A percentile compares a stretch with the other conserved stretches of the same genome.
Evolutionary conservation across 192 early-diverging fungal genomes (phyloP).

Genomic region (Coemansia sp.): DNA sequence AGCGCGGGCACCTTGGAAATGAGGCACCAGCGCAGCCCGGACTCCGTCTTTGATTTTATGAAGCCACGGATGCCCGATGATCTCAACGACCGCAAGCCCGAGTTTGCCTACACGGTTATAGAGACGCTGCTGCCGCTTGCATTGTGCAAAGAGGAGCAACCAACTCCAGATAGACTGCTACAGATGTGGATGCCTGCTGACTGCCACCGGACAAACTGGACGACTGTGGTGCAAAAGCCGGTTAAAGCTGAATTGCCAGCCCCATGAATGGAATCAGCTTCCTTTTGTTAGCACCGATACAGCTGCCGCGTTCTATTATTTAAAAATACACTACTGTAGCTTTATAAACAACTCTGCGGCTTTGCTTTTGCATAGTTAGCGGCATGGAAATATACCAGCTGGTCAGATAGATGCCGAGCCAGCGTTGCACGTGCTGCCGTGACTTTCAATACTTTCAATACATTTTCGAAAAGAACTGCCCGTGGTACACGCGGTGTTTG

Average conservation of each 20-base stretch:
- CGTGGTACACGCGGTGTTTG: background rate
- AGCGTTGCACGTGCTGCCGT: background rate
- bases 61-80: slow-evolving; percentile 63
- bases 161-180: slow-evolving; percentile 65
- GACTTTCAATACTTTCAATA: background rate
- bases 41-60: slow-evolving; percentile 94
- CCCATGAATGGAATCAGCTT: background rate
- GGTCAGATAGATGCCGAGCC: background rate
- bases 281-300: background rate
- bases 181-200: slow-evolving; percentile 69
- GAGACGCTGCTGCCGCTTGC: slow-evolving; percentile 87
- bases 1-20: slow-evolving; percentile 88
- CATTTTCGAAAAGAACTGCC: background rate
- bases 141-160: slow-evolving; percentile 59
- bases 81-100: slow-evolving; percentile 68
- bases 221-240: slow-evolving; percentile 33
- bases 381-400: background rate
- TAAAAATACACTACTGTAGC: background rate
- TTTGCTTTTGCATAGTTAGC: background rate
- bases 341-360: background rate
- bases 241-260: background rate
- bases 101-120: slow-evolving; percentile 81
- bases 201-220: slow-evolving; percentile 49
- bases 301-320: background rate
- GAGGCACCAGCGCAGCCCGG: slow-evolving; percentile 89